Evolutionary conservation across 768 basidiomycete genomes (phyloP), one percentile per base, ranked within the genome.

Genomic region (Xerocomellus dryophilus): DNA sequence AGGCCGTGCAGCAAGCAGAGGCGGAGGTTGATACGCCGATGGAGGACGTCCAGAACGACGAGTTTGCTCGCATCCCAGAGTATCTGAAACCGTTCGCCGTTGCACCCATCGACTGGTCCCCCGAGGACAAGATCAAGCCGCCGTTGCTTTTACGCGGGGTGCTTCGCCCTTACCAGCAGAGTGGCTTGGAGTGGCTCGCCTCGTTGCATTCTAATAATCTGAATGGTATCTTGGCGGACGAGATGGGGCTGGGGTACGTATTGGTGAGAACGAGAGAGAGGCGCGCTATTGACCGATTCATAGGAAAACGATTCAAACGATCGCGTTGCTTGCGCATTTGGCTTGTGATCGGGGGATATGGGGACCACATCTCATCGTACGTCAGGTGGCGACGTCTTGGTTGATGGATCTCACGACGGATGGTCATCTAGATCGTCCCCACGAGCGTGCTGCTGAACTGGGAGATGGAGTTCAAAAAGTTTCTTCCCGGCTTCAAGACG

Each of bases 381-480:
- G 82, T 60, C 7, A 8, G 12, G 7, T 48, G 31, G 4, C 17
- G 3, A 18, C 17, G 0, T 51, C 5, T 25, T 17, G 39, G 47
- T 35, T 38, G 44, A 50, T 39, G 35, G 4, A 31, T 41, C 32
- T 57, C 10, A 61, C 45, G 20, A 47, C 6, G 17, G 5, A n/a
- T n/a, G n/a, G n/a, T n/a, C 35, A 27, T 44, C 1, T 61, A 86
- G 84, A 84, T 96, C 62, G 90, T 86, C 52, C 97, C 97, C 1
- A 91, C 96, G 10, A 93, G 92, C 51, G 96, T 98, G 17, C 76
- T 98, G 40, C 76, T 96, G 51, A 97, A 97, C 68, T 98, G 94
- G 95, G 87, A 91, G 66, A 89, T 92, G 86, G 95, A 98, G 67
- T 97, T 97, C 75, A 90, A 93, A 68, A 95, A 94, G 67, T 97